Evolutionary conservation across 257 asterid genomes (phyloP).

Genomic region (Solanum dulcamara): DNA sequence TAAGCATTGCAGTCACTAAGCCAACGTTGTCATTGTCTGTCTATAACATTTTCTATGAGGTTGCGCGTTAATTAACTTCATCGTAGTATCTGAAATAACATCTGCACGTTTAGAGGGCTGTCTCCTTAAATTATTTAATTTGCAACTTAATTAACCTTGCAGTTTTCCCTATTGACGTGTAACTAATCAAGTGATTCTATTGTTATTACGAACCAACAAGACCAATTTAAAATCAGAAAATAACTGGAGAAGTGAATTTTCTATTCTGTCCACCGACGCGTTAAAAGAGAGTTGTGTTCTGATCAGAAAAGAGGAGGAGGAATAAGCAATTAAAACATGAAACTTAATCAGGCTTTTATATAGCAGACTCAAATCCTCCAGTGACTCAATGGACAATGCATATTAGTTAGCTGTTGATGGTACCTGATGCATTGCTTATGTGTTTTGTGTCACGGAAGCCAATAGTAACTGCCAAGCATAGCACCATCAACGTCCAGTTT

Average conservation of each 20-base stretch:
- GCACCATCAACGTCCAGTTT: slow-evolving; percentile 85
- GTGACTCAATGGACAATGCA: background rate
- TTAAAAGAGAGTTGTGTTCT: background rate
- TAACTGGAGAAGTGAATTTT: background rate
- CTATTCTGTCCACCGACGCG: background rate
- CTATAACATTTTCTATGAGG: background rate
- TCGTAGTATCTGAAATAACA: background rate
- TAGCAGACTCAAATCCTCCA: background rate
- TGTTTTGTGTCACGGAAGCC: slow-evolving; percentile 91
- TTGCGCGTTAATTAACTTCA: background rate
- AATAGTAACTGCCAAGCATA: slow-evolving; percentile 82
- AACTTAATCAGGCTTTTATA: background rate
- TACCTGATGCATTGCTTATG: slow-evolving; percentile 96
- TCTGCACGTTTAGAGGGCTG: background rate
- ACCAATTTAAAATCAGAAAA: background rate
- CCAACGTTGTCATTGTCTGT: background rate
- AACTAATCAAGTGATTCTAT: background rate
- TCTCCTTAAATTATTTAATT: background rate
- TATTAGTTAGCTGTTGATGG: background rate
- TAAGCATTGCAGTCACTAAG: background rate
- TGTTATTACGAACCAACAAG: background rate
- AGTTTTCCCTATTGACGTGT: background rate
- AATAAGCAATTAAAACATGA: background rate
- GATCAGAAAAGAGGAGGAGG: background rate
- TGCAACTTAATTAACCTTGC: background rate